Evolutionary conservation across 2,329 filamentous ascomycete genomes (phyloP).

Genomic region (Fusarium pseudograminearum): DNA sequence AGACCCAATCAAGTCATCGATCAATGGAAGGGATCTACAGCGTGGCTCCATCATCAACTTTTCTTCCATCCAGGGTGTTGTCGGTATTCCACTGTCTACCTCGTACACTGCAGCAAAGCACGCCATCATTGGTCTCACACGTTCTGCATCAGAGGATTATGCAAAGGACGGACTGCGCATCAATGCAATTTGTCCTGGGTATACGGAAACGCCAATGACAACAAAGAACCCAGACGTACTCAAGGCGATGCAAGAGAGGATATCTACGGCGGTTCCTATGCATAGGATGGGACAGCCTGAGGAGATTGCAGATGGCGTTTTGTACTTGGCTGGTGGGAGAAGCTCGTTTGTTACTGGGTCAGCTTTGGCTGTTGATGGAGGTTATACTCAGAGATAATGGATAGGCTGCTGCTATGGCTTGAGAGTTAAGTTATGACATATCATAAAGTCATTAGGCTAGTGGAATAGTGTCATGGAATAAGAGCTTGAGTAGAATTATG

Average conservation of each 20-base stretch:
- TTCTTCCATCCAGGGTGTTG: constrained; percentile 34
- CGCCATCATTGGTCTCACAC: constrained; percentile 33
- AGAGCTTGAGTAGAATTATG: not conserved
- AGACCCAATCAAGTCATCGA: constrained; percentile 53
- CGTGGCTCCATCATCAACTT: constrained; percentile 41
- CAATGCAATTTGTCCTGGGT: constrained; percentile 53
- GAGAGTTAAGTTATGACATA: accelerated
- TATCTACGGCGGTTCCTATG: constrained; percentile 46
- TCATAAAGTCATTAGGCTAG: accelerated
- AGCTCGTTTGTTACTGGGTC: constrained; percentile 43
- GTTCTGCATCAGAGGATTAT: constrained; percentile 57
- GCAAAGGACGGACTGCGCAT: constrained; percentile 55
- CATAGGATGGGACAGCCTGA: constrained; percentile 45
- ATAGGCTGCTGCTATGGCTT: accelerated
- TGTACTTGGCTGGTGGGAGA: constrained; percentile 43
- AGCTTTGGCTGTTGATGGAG: constrained; percentile 35
- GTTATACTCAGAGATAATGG: constrained; percentile 35
- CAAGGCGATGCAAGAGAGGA: constrained; percentile 46
- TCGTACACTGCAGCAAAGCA: constrained; percentile 40
- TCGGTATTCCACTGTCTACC: constrained; percentile 32
- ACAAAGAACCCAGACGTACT: constrained; percentile 45
- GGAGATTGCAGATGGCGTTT: constrained; percentile 49
- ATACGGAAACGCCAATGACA: constrained; percentile 50
- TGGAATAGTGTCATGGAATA: not conserved
- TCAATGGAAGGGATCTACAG: constrained; percentile 46